Conservation (phyloP, 2,329 filamentous ascomycete species). For the Fusarium sp. region DNA sequence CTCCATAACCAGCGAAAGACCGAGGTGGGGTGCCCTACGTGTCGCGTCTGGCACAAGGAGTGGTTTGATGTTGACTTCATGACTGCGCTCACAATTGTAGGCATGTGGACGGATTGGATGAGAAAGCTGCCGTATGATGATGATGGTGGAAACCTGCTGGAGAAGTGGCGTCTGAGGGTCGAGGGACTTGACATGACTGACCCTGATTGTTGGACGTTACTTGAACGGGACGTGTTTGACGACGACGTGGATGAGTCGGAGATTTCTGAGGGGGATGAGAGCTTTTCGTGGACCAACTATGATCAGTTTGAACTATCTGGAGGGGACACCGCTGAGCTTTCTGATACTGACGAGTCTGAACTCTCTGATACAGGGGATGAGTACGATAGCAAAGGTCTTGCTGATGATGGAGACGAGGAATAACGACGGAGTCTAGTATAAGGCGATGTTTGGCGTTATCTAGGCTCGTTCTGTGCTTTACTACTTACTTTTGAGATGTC, state of each 20-base stretch:
- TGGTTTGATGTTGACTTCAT: conserved; percentile 43
- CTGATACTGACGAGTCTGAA: conserved; percentile 7
- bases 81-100: conserved; percentile 29
- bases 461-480: background rate
- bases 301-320: conserved; percentile 5
- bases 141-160: conserved; percentile 35
- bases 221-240: conserved; percentile 29
- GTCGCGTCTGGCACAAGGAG: conserved; percentile 38
- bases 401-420: conserved; percentile 2
- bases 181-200: conserved; percentile 40
- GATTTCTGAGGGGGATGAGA: conserved; percentile 22
- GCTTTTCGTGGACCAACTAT: conserved; percentile 19
- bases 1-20: conserved; percentile 40
- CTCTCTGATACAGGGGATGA: conserved; percentile 5
- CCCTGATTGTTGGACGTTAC: conserved; percentile 40
- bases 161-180: conserved; percentile 37
- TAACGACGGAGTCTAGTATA: background rate
- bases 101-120: conserved; percentile 45
- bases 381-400: background rate
- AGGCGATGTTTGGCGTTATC: conserved; percentile 3
- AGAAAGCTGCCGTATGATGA: conserved; percentile 44
- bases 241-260: conserved; percentile 28
- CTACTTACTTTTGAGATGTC: background rate
- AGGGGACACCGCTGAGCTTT: conserved; percentile 3
- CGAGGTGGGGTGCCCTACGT: conserved; percentile 41